Evolutionary conservation across 2,329 filamentous ascomycete genomes (phyloP).

Genomic region (Myriangium duriaei): DNA sequence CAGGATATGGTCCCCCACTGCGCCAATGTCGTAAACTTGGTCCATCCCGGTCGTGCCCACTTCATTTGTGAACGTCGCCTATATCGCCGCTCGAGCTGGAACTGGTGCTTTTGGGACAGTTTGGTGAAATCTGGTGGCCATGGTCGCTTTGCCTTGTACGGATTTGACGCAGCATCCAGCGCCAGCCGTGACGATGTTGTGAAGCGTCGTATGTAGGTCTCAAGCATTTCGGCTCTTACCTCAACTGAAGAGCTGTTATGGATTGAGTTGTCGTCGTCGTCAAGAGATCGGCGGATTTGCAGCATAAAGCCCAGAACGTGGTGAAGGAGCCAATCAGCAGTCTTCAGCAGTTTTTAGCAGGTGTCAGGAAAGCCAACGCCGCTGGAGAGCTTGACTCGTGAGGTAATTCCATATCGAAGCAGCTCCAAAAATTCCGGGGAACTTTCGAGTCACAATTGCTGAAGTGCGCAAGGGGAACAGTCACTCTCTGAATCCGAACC

Average conservation of each 20-base stretch:
- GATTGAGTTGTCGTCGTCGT: background rate
- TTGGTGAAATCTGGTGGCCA: conserved; percentile 69
- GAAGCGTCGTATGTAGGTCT: conserved; percentile 30
- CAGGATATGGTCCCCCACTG: conserved; percentile 50
- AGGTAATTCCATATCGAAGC: too few relatives aligned
- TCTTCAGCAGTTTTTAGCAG: too few relatives aligned
- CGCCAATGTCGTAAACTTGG: conserved; percentile 50
- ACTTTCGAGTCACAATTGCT: background rate
- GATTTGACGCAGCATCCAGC: conserved; percentile 39
- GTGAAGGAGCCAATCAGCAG: too few relatives aligned
- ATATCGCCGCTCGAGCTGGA: conserved; percentile 67
- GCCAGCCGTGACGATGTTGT: conserved; percentile 14
- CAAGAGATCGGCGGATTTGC: too few relatives aligned
- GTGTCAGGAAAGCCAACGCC: too few relatives aligned
- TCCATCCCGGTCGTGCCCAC: conserved; percentile 50
- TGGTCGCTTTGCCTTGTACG: conserved; percentile 54
- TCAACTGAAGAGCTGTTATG: conserved; percentile 11
- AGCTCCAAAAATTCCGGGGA: conserved; percentile 1
- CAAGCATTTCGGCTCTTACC: too few relatives aligned
- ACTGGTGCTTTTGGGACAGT: conserved; percentile 59
- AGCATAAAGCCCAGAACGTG: too few relatives aligned
- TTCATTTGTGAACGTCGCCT: conserved; percentile 55
- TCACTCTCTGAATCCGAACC: conserved; percentile 1
- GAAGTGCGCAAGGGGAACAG: conserved; percentile 1
- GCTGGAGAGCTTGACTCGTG: too few relatives aligned